A percentile compares a stretch with the other conserved stretches of the same genome.
phyloP scores from a whole-genome alignment of 805 yeast species.

The Cyberlindnera americana region DNA sequence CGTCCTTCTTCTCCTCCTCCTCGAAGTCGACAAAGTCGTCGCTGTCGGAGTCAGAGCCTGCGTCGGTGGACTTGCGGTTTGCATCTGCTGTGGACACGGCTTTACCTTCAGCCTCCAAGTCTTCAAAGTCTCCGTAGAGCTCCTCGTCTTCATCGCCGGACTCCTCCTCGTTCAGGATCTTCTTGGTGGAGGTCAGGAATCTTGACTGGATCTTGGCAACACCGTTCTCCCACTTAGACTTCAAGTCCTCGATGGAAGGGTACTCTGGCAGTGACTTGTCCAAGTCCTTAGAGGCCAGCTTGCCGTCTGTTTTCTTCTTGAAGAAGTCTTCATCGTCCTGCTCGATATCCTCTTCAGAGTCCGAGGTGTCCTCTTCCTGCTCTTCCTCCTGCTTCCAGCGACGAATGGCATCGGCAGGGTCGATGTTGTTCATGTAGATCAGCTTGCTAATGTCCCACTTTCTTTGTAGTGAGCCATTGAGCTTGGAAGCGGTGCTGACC shows the following conservation, averaged over 20 bases:
- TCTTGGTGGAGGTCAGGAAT: conserved; percentile 53
- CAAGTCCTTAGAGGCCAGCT: conserved; percentile 30
- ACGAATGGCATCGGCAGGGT: conserved; percentile 65
- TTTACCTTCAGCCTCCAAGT: conserved; percentile 37
- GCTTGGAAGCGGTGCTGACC: conserved; percentile 52
- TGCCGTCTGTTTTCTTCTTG: conserved; percentile 43
- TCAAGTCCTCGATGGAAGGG: conserved; percentile 41
- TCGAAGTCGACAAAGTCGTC: conserved; percentile 56
- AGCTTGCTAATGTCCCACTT: conserved; percentile 80
- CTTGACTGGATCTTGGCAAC: conserved; percentile 41
- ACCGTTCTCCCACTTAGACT: conserved; percentile 45
- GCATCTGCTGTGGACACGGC: conserved; percentile 16
- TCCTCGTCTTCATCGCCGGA: conserved; percentile 43
- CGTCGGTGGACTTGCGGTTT: conserved; percentile 21
- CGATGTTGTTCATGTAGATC: conserved; percentile 72
- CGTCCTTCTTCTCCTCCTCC: conserved; percentile 44
- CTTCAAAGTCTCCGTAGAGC: conserved; percentile 55
- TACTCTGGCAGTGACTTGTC: conserved; percentile 37
- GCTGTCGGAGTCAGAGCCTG: conserved; percentile 31
- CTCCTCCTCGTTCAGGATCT: conserved; percentile 31
- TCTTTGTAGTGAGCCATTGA: conserved; percentile 49
- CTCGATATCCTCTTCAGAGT: conserved; percentile 36
- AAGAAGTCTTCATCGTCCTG: conserved; percentile 51
- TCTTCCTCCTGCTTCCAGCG: conserved; percentile 63
- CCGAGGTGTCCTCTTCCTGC: conserved; percentile 41